These are phyloP conservation scores for Didymella pomorum DNA, from an alignment of 2,329 filamentous ascomycete species.

Conservation along the genomic window DNA sequence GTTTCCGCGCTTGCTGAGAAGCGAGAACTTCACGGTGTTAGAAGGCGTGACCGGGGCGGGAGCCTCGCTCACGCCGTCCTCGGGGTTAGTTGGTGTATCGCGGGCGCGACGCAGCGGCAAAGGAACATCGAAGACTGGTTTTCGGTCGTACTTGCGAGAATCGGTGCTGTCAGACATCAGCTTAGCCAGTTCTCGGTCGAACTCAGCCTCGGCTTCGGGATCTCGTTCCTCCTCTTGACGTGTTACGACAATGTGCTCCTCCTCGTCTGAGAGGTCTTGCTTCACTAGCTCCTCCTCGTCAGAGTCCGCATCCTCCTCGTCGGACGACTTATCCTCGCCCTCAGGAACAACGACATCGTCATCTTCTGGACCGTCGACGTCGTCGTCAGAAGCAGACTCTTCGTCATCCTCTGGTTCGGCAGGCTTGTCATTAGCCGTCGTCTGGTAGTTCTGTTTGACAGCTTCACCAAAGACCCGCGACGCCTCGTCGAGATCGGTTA, in stretches of 20 bases:
- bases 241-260: conserved; percentile 91
- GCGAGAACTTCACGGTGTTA: conserved; percentile 91
- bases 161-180: conserved; percentile 98
- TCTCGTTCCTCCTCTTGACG: conserved; percentile 89
- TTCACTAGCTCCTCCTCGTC: conserved; percentile 55
- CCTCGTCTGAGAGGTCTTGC: conserved; percentile 71
- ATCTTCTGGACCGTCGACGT: conserved; percentile 59
- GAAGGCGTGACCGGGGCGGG: conserved; percentile 46
- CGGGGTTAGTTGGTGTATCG: conserved; percentile 58
- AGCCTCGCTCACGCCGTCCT: conserved; percentile 54
- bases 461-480: conserved; percentile 83
- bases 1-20: conserved; percentile 95
- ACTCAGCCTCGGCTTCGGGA: conserved; percentile 93
- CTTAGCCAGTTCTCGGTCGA: conserved; percentile 96
- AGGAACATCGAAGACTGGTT: conserved; percentile 94
- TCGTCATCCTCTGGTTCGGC: conserved; percentile 76
- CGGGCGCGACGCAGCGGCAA: conserved; percentile 83
- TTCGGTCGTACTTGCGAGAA: conserved; percentile 93
- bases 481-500: conserved; percentile 82
- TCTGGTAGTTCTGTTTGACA: conserved; percentile 89
- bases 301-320: conserved; percentile 64
- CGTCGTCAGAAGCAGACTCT: conserved; percentile 79
- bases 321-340: conserved; percentile 60
- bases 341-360: conserved; percentile 54
- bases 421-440: conserved; percentile 72